Evolutionary conservation across 768 basidiomycete genomes (phyloP).

Genomic region (Auriscalpium orientale): DNA sequence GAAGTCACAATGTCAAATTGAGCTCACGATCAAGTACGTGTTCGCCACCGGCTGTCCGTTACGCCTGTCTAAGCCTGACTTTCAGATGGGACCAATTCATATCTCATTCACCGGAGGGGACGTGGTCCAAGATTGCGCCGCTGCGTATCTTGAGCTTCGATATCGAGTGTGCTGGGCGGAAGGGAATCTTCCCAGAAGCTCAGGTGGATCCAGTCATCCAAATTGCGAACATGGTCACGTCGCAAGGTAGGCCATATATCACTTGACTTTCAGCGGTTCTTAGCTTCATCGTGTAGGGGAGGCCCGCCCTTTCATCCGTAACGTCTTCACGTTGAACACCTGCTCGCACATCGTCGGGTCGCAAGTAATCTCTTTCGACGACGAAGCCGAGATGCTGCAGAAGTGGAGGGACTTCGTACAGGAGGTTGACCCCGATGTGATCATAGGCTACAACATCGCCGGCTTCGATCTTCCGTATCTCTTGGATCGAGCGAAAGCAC

Average conservation of each 20-base stretch:
- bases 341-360: conserved; percentile 98
- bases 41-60: not conserved
- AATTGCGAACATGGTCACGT: conserved; percentile 98
- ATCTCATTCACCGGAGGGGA: conserved; percentile 86
- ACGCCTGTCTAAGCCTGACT: not conserved
- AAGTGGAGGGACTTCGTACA: conserved; percentile 89
- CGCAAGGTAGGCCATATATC: conserved; percentile 58
- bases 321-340: conserved; percentile 91
- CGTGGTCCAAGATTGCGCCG: conserved; percentile 90
- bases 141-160: conserved; percentile 94
- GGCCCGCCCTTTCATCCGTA: conserved; percentile 87
- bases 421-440: conserved; percentile 87
- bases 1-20: conserved; percentile 83
- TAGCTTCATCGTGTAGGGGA: conserved; percentile 51
- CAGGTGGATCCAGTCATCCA: conserved; percentile 91
- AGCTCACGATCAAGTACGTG: conserved; percentile 66
- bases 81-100: conserved; percentile 76
- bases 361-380: conserved; percentile 78
- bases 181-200: conserved; percentile 95
- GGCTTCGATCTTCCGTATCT: conserved; percentile 97
- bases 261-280: not conserved
- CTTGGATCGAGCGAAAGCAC: conserved; percentile 80
- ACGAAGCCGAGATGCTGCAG: conserved; percentile 67
- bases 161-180: conserved; percentile 97
- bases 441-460: conserved; percentile 94